Conservation (phyloP, 768 basidiomycete genomes). For the Peribolospora baueri region DNA sequence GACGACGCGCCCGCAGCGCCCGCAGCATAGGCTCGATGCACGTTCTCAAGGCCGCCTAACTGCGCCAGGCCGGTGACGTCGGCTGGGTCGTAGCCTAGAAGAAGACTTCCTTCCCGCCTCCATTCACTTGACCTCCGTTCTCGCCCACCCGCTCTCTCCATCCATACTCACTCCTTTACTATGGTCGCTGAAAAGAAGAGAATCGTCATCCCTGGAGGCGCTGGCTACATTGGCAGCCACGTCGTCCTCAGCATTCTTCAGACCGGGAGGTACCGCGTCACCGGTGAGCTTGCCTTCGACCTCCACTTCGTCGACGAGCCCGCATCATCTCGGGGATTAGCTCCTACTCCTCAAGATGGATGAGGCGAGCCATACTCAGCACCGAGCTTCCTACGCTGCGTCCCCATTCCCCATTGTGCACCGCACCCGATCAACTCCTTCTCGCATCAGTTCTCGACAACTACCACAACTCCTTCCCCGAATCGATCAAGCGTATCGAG, state of each 20-base stretch:
- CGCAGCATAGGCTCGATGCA: no score
- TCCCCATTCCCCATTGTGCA: neutral
- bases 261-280: conserved; percentile 68
- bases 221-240: conserved; percentile 89
- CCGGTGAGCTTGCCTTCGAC: conserved; percentile 35
- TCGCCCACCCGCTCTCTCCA: no score
- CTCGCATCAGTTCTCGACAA: conserved; percentile 23
- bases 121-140: no score
- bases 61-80: no score
- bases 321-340: neutral
- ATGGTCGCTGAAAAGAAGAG: neutral
- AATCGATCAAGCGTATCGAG: conserved; percentile 47
- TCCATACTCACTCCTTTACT: no score
- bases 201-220: conserved; percentile 48
- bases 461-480: conserved; percentile 66
- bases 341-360: neutral
- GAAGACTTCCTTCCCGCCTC: no score
- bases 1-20: no score
- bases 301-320: neutral
- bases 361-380: neutral
- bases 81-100: no score
- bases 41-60: no score
- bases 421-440: neutral
- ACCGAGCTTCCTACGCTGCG: neutral
- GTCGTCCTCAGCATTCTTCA: conserved; percentile 65